Evolutionary conservation across 768 basidiomycete species (phyloP).

Genomic region (Albatrellus ellisii): DNA sequence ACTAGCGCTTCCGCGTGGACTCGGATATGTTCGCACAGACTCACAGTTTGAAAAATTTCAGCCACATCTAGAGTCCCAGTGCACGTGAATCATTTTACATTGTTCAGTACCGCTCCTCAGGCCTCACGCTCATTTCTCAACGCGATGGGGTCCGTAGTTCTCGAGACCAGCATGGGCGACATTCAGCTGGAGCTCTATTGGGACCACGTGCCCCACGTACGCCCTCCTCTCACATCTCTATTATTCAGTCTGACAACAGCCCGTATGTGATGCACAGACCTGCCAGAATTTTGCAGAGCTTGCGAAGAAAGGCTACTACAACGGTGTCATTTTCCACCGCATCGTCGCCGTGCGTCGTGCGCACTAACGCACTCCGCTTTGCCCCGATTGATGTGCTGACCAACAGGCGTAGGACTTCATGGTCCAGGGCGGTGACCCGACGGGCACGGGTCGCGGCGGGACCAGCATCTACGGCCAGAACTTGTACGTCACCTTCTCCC

Average conservation of each 20-base stretch:
- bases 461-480: constrained; percentile 83
- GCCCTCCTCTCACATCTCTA: constrained; percentile 6
- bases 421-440: constrained; percentile 94
- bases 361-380: constrained; percentile 1
- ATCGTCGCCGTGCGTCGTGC: constrained; percentile 58
- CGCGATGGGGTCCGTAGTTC: constrained; percentile 43
- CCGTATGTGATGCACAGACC: constrained; percentile 37
- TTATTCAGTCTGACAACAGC: not conserved
- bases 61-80: too few species aligned
- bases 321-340: constrained; percentile 80
- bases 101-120: not conserved
- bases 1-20: too few species aligned
- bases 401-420: constrained; percentile 66
- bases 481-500: constrained; percentile 39
- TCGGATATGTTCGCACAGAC: not conserved
- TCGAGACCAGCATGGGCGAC: constrained; percentile 80
- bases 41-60: too few species aligned
- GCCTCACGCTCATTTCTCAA: not conserved
- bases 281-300: constrained; percentile 94
- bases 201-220: constrained; percentile 72
- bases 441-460: constrained; percentile 88
- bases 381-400: not conserved
- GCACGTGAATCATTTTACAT: not conserved
- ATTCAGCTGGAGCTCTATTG: constrained; percentile 87
- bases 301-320: constrained; percentile 87